Conservation (phyloP, 768 basidiomycete genomes). For the Termitomyces eurrhizus region DNA sequence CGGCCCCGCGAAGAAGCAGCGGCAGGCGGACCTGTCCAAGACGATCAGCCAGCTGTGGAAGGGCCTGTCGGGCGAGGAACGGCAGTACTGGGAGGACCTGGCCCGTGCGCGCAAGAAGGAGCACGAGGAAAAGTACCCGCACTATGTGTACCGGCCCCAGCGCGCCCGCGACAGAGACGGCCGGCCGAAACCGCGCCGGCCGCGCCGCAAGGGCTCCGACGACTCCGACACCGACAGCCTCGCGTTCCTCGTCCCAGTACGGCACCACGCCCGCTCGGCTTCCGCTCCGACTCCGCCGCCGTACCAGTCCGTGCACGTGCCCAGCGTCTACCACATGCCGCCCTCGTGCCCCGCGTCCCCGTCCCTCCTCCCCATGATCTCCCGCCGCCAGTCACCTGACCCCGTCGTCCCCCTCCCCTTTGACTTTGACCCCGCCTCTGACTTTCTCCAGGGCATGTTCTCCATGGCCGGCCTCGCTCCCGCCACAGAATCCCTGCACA, state of each 20-base stretch:
- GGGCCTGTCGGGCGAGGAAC: constrained; percentile 57
- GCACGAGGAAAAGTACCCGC: constrained; percentile 69
- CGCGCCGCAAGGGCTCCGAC: constrained; percentile 10
- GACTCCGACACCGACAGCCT: constrained; percentile 36
- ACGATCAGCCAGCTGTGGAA: constrained; percentile 83
- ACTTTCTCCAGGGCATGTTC: constrained; percentile 50
- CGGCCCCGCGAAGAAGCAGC: constrained; percentile 62
- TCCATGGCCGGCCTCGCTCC: constrained; percentile 19
- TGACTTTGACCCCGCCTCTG: constrained; percentile 30
- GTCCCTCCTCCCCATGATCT: constrained; percentile 54
- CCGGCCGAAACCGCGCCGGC: constrained; percentile 24
- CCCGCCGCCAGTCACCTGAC: constrained; percentile 43
- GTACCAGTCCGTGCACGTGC: constrained; percentile 66
- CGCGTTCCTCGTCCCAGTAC: constrained; percentile 36
- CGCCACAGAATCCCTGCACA: constrained; percentile 17
- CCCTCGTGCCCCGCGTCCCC: constrained; percentile 66
- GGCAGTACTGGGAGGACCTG: constrained; percentile 69
- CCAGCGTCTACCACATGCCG: constrained; percentile 48
- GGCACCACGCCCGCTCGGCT: constrained; percentile 35
- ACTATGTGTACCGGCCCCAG: constrained; percentile 78
- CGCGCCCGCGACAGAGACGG: constrained; percentile 55
- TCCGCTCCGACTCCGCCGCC: constrained; percentile 66
- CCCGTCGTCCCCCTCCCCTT: constrained; percentile 45
- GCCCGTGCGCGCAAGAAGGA: constrained; percentile 81
- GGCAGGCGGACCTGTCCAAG: constrained; percentile 69